Conservation (phyloP, 2,329 filamentous ascomycete species). For the Nigrospora osmanthi region DNA sequence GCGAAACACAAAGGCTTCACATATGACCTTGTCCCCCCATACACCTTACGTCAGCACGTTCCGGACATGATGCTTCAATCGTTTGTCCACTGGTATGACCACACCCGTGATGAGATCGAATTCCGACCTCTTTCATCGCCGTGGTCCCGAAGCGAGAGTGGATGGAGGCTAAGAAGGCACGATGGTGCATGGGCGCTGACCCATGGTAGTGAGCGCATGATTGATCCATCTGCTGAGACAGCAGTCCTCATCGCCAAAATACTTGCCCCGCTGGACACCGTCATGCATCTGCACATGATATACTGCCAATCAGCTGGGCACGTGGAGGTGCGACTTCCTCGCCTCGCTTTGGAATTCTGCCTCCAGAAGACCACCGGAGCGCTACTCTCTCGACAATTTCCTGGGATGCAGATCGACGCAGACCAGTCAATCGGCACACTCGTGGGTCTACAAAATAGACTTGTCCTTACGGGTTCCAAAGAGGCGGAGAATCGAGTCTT, state of each 20-base stretch:
- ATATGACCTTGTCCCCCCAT: background rate
- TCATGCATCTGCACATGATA: background rate
- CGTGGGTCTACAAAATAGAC: conserved; percentile 38
- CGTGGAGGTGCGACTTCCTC: background rate
- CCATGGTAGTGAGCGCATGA: background rate
- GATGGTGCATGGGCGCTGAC: background rate
- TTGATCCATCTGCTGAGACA: background rate
- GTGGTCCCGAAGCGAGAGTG: background rate
- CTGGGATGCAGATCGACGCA: conserved; percentile 38
- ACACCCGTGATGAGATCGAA: background rate
- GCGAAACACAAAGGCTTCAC: background rate
- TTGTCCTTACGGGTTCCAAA: conserved; percentile 29
- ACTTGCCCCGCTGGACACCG: background rate
- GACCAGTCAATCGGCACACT: conserved; percentile 38
- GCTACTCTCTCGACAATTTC: conserved; percentile 39
- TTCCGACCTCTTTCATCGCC: background rate
- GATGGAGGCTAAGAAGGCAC: background rate
- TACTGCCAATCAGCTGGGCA: background rate
- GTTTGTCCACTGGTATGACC: background rate
- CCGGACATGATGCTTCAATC: background rate
- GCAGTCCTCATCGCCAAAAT: background rate
- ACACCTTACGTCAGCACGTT: background rate
- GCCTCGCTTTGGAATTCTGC: conserved; percentile 32
- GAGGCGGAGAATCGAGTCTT: conserved; percentile 21
- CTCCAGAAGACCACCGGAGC: conserved; percentile 14